Conservation (phyloP, 2,329 filamentous ascomycete genomes). For the Monosporascus sp. region DNA sequence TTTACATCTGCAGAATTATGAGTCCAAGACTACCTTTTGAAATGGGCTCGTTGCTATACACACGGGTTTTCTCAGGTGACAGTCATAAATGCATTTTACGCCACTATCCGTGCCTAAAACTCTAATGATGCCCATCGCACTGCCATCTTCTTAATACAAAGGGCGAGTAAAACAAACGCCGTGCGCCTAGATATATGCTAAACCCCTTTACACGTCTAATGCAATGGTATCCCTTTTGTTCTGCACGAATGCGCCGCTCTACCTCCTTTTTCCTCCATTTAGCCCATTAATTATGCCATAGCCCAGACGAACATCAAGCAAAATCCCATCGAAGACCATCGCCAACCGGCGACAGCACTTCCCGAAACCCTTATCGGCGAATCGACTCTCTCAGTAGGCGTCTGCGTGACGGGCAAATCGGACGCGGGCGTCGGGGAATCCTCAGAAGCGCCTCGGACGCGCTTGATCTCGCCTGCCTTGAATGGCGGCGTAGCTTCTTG, state of each 20-base stretch:
- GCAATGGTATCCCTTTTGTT: neutral
- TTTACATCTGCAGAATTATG: too few species aligned
- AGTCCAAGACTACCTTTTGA: too few species aligned
- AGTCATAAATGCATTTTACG: too few species aligned
- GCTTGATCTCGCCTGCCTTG: slow-evolving; percentile 41
- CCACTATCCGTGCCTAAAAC: too few species aligned
- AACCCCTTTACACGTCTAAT: neutral
- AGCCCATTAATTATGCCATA: neutral
- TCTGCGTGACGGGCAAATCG: slow-evolving; percentile 2
- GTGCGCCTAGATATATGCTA: neutral
- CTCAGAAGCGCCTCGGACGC: slow-evolving; percentile 23
- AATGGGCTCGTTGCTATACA: too few species aligned
- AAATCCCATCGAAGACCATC: slow-evolving; percentile 1
- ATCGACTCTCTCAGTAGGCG: neutral
- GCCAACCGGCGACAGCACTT: neutral
- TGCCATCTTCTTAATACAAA: too few species aligned
- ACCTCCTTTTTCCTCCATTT: too few species aligned
- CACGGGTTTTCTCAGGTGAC: too few species aligned
- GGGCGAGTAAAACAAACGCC: neutral
- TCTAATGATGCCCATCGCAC: too few species aligned
- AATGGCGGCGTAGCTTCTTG: slow-evolving; percentile 39
- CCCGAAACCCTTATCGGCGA: neutral
- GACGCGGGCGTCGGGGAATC: slow-evolving; percentile 1
- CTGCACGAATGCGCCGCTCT: too few species aligned
- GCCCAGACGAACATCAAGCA: neutral